Evolutionary conservation across 805 yeast species (phyloP), one percentile per base, ranked within the genome.

Genomic region (Teunomyces panamensis): DNA sequence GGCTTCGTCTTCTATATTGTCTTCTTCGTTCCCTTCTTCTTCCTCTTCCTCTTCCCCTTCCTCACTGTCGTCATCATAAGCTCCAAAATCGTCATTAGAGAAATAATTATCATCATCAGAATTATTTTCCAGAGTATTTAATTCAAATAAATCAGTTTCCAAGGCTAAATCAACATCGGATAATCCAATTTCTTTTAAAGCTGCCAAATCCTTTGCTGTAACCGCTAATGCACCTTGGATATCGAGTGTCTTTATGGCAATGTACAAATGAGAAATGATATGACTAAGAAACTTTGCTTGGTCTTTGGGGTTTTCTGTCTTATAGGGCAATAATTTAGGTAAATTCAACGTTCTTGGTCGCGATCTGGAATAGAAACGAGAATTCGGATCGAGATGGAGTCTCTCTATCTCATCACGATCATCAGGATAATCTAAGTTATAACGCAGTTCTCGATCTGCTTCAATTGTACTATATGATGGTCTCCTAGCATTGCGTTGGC

Each of bases 201-300:
- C 57, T 1, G 87, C 82, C 48, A 87, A 69, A 56, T 87, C 95
- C 50, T 79, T 80, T 9, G 87, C 82, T 9, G 87, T 79, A 9
- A 87, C 79, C 2, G 81, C 76, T 17, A 89, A 69, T 6, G 78
- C 70, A 2, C 96, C 92, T 57, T 81, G 85, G 11, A 89, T 70
- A 61, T 89, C 96, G 51, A 85, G 69, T 3, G 94, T 79, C 48
- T 80, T 76, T 42, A 88, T 77, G 8, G 97, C 89, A 47, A 88
- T 80, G 62, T 87, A 87, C 14, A 94, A 64, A 63, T 88, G 89
- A 2, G 85, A 78, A 29, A 91, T 75, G n/a, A 92, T 86, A 58
- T 86, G 94, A 39, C 87, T 77, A 34, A 92, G 69, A 56, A 89
- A 90, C 46, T 75, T 77, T 13, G 88, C 85, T 49, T 83, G 86